Evolutionary conservation across 345 rosid species (phyloP), one percentile per base, ranked within the genome.

Genomic region (Xanthoceras sorbifolium): DNA sequence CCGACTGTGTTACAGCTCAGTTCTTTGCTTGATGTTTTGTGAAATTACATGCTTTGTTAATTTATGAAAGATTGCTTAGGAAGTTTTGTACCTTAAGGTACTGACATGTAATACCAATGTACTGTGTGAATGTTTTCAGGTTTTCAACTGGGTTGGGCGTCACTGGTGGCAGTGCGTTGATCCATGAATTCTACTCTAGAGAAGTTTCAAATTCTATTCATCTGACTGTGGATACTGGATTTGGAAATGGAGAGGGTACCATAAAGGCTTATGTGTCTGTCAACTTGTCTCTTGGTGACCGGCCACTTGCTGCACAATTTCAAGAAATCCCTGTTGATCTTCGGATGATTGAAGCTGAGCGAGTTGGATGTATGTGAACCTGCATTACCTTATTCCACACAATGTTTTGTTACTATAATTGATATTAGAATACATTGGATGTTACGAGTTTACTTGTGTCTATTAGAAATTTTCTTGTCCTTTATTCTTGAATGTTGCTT

Each of bases 321-420:
- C 97, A 92, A 84, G 99, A 92, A 90, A 88, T 94, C 80, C 97
- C 97, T 72, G 85, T 92, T 77, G 99, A 97, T 89, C 95, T 94
- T 72, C 91, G 94, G 26, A 94, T 92, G 97, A 84, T 88, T 70
- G 98, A 96, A 80, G 99, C 98, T 32, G 99, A 91, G 83, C 90
- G 93, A 76, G 87, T 97, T 70, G 99, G 97, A 88, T 94, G 99
- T 93, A 87, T 77, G 98, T 79, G 69, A 38, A 32, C 6, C 22
- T 52, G 63, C 25, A 55, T 32, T 71, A n/a, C 6, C 20, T 71
- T 4, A 22, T 57, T 71, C 28, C 32, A 31, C 20, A 12, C 40
- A 69, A 28, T 46, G 12, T 36, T 57, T 5, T 62, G 12, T 42
- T 31, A 48, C 17, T 48, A n/a, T n/a, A 1, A 10, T 29, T 34